Conservation (phyloP, 345 rosid genomes). For the Abelmoschus esculentus region DNA sequence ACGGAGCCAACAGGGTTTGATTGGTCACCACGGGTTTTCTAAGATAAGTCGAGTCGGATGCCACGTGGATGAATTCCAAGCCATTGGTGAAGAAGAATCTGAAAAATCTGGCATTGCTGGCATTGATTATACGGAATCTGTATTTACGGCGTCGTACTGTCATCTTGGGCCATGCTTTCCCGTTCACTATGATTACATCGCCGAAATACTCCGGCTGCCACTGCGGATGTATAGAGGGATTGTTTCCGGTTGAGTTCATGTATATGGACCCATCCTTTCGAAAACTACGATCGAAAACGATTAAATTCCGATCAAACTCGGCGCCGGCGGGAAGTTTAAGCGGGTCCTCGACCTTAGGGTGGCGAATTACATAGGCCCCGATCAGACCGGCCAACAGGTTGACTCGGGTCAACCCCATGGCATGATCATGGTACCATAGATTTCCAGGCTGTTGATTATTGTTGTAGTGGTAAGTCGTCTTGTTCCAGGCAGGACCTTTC, state of each 20-base stretch:
- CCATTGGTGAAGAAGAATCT: conserved; percentile 67
- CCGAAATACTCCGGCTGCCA: conserved; percentile 56
- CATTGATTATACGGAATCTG: conserved; percentile 70
- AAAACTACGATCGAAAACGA: conserved; percentile 76
- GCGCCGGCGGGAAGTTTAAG: conserved; percentile 48
- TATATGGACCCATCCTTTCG: conserved; percentile 57
- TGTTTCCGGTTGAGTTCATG: conserved; percentile 57
- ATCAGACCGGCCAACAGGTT: conserved; percentile 77
- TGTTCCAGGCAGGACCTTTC: conserved; percentile 59
- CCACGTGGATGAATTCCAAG: conserved; percentile 45
- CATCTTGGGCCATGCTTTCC: conserved; percentile 83
- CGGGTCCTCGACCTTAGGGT: conserved; percentile 41
- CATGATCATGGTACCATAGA: conserved; percentile 94
- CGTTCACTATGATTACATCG: conserved; percentile 68
- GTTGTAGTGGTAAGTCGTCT: conserved; percentile 39
- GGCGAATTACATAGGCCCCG: conserved; percentile 69
- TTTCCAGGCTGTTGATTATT: conserved; percentile 82
- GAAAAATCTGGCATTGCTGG: conserved; percentile 80
- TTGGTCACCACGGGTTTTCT: conserved; percentile 31
- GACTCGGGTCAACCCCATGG: conserved; percentile 81
- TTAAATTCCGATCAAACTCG: conserved; percentile 54
- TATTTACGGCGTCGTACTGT: conserved; percentile 72
- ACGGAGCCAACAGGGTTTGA: conserved; percentile 51
- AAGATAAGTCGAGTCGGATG: conserved; percentile 63
- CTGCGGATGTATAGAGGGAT: too few species aligned